Conservation (phyloP, 805 yeast genomes). For the Teunomyces aglyptinius region DNA sequence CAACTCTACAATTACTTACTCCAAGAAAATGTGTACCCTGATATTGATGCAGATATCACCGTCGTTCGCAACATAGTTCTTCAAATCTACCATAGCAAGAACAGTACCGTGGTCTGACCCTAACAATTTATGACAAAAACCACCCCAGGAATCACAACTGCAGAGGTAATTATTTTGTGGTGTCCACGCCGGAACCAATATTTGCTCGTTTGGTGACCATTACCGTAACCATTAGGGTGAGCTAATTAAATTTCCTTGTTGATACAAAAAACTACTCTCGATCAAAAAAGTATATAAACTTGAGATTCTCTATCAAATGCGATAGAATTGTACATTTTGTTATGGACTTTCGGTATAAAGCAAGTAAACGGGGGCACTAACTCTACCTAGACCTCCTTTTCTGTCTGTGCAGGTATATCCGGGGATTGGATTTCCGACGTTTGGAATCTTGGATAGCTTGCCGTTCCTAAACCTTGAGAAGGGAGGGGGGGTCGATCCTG, state of each 20-base stretch:
- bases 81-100: slow-evolving; percentile 10
- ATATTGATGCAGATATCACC: slow-evolving; percentile 16
- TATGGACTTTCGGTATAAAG: too few species aligned
- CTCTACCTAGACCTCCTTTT: too few species aligned
- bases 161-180: neutral
- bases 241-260: slow-evolving; percentile 1
- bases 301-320: neutral
- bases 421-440: too few species aligned
- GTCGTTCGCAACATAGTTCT: slow-evolving; percentile 11
- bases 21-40: slow-evolving; percentile 15
- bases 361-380: too few species aligned
- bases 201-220: slow-evolving; percentile 2
- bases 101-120: neutral
- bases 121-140: too few species aligned
- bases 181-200: neutral
- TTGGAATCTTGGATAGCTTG: too few species aligned
- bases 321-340: too few species aligned
- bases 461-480: too few species aligned
- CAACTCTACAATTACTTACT: slow-evolving; percentile 16
- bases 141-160: neutral
- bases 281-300: slow-evolving; percentile 1
- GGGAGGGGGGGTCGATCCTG: too few species aligned
- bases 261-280: neutral
- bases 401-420: too few species aligned
- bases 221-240: slow-evolving; percentile 4